Conservation (phyloP, 495 filamentous ascomycete species). For the Podospora didyma region DNA sequence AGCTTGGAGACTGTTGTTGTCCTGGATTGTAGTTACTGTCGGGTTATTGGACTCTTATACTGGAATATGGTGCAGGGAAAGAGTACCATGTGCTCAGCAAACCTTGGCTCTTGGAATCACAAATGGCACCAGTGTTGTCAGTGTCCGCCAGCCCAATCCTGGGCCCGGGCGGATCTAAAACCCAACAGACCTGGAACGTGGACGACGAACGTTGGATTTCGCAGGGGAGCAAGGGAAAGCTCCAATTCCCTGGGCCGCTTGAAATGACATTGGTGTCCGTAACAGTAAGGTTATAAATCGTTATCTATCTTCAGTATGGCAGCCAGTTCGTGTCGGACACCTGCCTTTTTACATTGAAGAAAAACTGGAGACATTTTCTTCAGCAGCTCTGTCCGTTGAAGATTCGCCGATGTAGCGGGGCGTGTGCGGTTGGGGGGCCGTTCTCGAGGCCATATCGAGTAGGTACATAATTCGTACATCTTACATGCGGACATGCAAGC, state of each 20-base stretch:
- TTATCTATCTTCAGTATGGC: no score
- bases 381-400: neutral
- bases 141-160: no score
- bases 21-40: neutral
- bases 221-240: neutral
- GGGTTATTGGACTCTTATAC: no score
- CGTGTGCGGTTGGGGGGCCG: neutral
- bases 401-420: neutral
- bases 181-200: conserved; percentile 4
- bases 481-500: conserved; percentile 8
- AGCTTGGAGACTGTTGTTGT: neutral
- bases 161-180: conserved; percentile 1
- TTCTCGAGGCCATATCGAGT: neutral
- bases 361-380: no score
- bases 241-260: neutral
- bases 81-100: neutral
- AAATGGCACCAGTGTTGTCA: neutral
- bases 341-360: no score
- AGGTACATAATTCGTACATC: neutral
- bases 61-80: no score
- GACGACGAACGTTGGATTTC: neutral
- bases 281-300: no score
- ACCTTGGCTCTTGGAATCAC: neutral
- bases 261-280: neutral
- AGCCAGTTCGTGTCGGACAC: neutral